Conservation (phyloP, 345 rosid genomes). For the Aurinia saxatilis region DNA sequence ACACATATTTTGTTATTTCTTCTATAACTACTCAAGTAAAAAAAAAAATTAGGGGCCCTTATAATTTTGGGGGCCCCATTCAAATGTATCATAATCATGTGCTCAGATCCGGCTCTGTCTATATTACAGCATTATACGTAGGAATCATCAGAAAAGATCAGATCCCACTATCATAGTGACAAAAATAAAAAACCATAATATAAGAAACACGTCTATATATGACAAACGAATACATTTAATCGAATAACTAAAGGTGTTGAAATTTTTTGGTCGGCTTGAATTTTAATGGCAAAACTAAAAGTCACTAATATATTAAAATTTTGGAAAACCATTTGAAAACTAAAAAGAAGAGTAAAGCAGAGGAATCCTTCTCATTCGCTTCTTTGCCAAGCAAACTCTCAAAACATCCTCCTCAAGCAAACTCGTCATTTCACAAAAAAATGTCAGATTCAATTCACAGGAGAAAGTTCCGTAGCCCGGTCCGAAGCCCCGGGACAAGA, state of each 20-base stretch:
- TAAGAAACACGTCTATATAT: too few species aligned
- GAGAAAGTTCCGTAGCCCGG: conserved; percentile 25
- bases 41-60: too few species aligned
- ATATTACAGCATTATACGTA: not conserved
- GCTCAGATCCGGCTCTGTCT: too few species aligned
- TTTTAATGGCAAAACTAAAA: not conserved
- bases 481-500: conserved; percentile 16
- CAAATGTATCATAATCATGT: too few species aligned
- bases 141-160: not conserved
- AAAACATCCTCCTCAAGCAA: conserved; percentile 11
- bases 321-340: not conserved
- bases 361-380: conserved; percentile 16
- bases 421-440: not conserved
- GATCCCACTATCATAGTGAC: too few species aligned
- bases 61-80: too few species aligned
- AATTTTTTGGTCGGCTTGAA: conserved; percentile 1
- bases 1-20: too few species aligned
- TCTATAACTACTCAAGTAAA: too few species aligned
- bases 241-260: too few species aligned
- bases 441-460: conserved; percentile 12
- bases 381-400: conserved; percentile 29
- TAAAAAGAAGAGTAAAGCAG: not conserved
- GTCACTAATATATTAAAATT: not conserved
- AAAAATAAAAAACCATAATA: too few species aligned
- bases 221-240: too few species aligned